Percentiles rank a stretch among this genome's conserved stretches.
Conservation (phyloP, 768 basidiomycete genomes). For the Mycena sanguinolenta region DNA sequence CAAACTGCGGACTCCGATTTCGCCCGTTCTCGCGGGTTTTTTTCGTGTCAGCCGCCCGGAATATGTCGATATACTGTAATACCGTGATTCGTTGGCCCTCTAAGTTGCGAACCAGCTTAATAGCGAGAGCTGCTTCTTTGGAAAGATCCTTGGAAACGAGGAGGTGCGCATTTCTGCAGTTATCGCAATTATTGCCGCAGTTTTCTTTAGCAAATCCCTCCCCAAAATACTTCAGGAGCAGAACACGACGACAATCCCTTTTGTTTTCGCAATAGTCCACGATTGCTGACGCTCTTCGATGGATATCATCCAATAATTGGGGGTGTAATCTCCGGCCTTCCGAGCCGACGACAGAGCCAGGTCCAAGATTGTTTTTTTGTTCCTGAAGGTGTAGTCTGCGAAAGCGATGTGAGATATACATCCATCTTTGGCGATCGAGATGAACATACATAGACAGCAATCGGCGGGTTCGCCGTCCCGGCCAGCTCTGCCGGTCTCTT, state of each 20-base stretch:
- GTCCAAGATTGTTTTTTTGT: background rate
- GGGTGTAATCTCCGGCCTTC: too few relatives aligned
- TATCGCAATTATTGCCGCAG: constrained; percentile 5
- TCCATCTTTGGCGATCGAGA: background rate
- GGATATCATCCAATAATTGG: background rate
- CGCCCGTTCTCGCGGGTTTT: background rate
- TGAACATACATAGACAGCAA: constrained; percentile 11
- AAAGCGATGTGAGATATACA: background rate
- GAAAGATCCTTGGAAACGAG: constrained; percentile 4
- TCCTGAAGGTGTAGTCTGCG: constrained; percentile 7
- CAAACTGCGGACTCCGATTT: background rate
- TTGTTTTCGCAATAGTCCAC: constrained; percentile 14
- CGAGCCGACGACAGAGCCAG: background rate
- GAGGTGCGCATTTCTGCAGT: background rate
- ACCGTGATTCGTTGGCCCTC: background rate
- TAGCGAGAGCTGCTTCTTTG: background rate
- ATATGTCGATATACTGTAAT: background rate
- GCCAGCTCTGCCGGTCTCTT: constrained; percentile 24
- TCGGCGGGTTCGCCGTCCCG: constrained; percentile 9
- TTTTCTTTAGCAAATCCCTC: constrained; percentile 5
- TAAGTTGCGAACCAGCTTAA: constrained; percentile 1
- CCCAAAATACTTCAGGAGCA: constrained; percentile 17
- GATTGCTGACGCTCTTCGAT: background rate
- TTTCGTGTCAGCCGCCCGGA: background rate
- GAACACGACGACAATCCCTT: background rate